Base-by-base conservation (phyloP, 768 basidiomycete species). In the Suillus tomentosus region DNA sequence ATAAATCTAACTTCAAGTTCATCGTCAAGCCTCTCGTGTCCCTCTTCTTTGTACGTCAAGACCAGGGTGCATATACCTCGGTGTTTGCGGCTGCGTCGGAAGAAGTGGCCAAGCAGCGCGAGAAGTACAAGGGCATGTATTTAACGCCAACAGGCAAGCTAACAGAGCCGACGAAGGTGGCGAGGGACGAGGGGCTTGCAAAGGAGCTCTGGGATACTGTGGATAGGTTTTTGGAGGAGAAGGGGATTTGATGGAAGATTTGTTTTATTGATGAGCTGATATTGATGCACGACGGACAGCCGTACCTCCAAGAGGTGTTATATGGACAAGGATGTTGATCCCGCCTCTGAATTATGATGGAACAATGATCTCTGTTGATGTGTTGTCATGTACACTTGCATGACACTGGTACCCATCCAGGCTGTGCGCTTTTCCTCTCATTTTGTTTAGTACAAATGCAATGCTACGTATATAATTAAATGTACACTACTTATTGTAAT, bases 131-230 rank as follows among this genome's bases (percentile, higher is more conserved):
- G 48, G 75, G 78, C 17, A 42, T 13, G 14, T 76, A 78, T 60
- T 57, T 78, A 22, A 51, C 71, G 36, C 76, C 77, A 0, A 64
- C 70, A 0, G 72, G 67, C 9, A 64, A 19, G 1, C 45, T 79
- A 4, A 17, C 62, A 22, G 3, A 62, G 31, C 62, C 70, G 5
- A 64, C 60, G 8, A 62, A 58, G 14, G 60, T 43, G 3, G 73
- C 67, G 0, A 62, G n/a, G 19, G 70, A 67, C 24, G 70, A 75
- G 55, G 67, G 60, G 34, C 67, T 77, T 54, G 65, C 70, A 48
- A 70, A 60, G 58, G 74, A 79, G 36, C 50, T 75, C n/a, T 78
- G 75, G 69, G 66, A 65, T 3, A 63, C 68, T 17, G 73, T 75
- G 14, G 73, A 75, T 65, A 65, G 39, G 37, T 69, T 71, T 36